These are phyloP conservation scores for Carpinus viminea DNA, from an alignment of 306 rosid genomes.

Conservation along the genomic window DNA sequence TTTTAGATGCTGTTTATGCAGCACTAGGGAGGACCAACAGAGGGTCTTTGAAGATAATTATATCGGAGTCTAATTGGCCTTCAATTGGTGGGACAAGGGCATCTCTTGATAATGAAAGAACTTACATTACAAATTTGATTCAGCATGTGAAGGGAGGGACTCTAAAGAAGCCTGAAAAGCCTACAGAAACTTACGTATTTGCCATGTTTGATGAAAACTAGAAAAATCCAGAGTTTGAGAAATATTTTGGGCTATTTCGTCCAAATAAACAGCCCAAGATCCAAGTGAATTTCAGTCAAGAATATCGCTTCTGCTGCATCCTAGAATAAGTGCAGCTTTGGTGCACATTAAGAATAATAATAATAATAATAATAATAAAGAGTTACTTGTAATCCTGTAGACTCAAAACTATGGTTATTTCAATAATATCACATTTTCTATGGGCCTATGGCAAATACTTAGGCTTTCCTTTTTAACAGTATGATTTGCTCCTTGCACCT, in stretches of 20 bases:
- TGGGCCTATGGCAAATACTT: no score
- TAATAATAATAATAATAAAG: no score
- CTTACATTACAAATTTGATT: conserved; percentile 42
- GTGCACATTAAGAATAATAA: no score
- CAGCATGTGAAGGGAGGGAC: conserved; percentile 44
- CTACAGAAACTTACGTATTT: conserved; percentile 42
- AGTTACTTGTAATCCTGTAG: no score
- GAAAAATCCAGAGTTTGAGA: conserved; percentile 27
- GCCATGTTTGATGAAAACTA: conserved; percentile 49
- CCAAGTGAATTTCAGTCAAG: conserved; percentile 34
- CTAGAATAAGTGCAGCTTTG: no score
- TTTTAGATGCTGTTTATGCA: conserved; percentile 39
- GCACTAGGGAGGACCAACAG: conserved; percentile 47
- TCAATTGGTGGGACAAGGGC: conserved; percentile 42
- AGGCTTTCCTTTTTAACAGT: no score
- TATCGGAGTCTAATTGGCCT: conserved; percentile 61
- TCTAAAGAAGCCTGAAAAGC: conserved; percentile 34
- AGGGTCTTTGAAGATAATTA: conserved; percentile 34
- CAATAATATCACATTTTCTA: no score
- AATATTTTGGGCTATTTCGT: conserved; percentile 39
- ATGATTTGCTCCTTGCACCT: no score
- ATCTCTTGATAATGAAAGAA: conserved; percentile 37
- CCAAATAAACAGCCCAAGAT: conserved; percentile 40
- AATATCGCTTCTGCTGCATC: no score
- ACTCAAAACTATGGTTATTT: no score